Percentiles rank a stretch among this genome's conserved stretches.
These are phyloP conservation scores for Simmondsia chinensis DNA, from an alignment of 148 eudicot species.

Conservation along the genomic window DNA sequence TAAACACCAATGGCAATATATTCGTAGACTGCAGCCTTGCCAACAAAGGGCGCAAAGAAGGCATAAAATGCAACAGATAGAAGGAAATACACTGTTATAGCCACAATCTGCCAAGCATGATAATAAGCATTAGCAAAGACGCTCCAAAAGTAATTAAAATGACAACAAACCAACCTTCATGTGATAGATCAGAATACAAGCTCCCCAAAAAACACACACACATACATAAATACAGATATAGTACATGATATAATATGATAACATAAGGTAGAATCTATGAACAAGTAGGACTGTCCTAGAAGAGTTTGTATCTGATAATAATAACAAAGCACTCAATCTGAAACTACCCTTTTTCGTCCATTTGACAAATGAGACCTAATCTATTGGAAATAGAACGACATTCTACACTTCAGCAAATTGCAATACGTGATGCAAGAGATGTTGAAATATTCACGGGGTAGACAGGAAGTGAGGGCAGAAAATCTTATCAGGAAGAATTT, in stretches of 20 bases:
- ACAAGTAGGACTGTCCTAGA: not conserved
- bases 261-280: too few relatives aligned
- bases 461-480: too few relatives aligned
- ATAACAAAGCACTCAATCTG: slow-evolving; percentile 3
- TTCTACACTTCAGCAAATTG: not conserved
- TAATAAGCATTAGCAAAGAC: not conserved
- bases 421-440: too few relatives aligned
- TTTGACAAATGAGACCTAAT: not conserved
- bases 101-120: slow-evolving; percentile 63
- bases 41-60: slow-evolving; percentile 85
- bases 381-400: not conserved
- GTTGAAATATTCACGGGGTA: too few relatives aligned
- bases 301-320: not conserved
- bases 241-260: too few relatives aligned
- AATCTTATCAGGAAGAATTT: too few relatives aligned
- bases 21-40: slow-evolving; percentile 47
- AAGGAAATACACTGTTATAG: slow-evolving; percentile 73
- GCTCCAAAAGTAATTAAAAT: not conserved
- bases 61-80: slow-evolving; percentile 79
- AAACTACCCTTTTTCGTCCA: slow-evolving; percentile 1
- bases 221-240: too few relatives aligned
- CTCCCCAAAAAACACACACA: slow-evolving; percentile 1
- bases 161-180: not conserved
- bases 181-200: not conserved
- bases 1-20: slow-evolving; percentile 62